Evolutionary conservation across 345 rosid genomes (phyloP).

Genomic region (Psidium friedrichsthalianum): DNA sequence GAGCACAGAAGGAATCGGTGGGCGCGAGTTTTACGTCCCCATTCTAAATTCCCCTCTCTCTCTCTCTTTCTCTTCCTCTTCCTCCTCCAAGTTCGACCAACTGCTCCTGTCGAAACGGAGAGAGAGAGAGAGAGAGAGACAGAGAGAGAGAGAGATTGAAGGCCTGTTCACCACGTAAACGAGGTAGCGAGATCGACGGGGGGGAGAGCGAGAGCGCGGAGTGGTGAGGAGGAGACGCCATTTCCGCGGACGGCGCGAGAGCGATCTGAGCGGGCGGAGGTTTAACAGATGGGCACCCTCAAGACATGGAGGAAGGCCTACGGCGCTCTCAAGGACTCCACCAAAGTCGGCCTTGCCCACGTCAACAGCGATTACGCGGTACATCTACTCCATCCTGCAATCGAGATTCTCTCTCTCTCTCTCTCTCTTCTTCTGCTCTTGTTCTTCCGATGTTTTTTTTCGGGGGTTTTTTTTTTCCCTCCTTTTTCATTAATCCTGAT

Average conservation of each 20-base stretch:
- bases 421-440: not conserved
- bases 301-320: conserved; percentile 95
- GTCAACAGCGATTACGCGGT: conserved; percentile 98
- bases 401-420: not conserved
- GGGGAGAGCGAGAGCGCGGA: conserved; percentile 2
- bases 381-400: not conserved
- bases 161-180: conserved; percentile 19
- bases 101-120: not conserved
- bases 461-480: not conserved
- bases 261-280: conserved; percentile 27
- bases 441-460: not conserved
- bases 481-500: not conserved
- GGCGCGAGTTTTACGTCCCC: not conserved
- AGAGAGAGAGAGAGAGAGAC: not conserved
- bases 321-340: conserved; percentile 91
- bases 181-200: not conserved
- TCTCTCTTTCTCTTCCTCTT: too few species aligned
- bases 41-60: not conserved
- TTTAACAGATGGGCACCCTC: conserved; percentile 61
- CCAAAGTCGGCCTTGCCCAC: conserved; percentile 99
- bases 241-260: not conserved
- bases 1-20: not conserved
- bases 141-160: not conserved
- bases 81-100: not conserved
- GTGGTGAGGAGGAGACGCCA: not conserved